These are phyloP conservation scores for Suillus paluster DNA, from an alignment of 768 basidiomycete species.

Conservation along the genomic window DNA sequence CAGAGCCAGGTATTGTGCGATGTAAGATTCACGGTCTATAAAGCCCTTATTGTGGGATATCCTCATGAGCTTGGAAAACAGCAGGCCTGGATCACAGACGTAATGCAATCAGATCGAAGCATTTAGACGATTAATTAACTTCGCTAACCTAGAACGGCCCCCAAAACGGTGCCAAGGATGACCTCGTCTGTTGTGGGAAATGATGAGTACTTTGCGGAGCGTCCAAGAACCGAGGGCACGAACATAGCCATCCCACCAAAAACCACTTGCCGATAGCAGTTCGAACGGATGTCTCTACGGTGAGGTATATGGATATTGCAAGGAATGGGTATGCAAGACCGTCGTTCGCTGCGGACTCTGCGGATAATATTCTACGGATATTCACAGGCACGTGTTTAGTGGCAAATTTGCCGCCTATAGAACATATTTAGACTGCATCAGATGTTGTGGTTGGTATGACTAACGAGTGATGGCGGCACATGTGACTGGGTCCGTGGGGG, in stretches of 20 bases:
- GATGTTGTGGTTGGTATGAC: constrained; percentile 15
- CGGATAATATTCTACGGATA: constrained; percentile 79
- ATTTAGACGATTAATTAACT: neutral
- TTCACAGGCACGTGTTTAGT: constrained; percentile 70
- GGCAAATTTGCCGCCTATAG: constrained; percentile 72
- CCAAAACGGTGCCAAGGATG: constrained; percentile 71
- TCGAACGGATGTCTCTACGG: constrained; percentile 62
- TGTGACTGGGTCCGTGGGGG: constrained; percentile 94
- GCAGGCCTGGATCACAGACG: constrained; percentile 46
- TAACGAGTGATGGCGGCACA: constrained; percentile 80
- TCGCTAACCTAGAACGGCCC: constrained; percentile 53
- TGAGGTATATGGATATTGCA: constrained; percentile 83
- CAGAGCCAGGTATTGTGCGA: constrained; percentile 82
- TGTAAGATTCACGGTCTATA: constrained; percentile 84
- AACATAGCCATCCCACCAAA: constrained; percentile 82
- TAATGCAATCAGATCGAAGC: neutral
- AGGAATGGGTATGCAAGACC: constrained; percentile 95
- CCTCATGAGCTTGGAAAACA: constrained; percentile 77
- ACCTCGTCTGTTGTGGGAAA: constrained; percentile 68
- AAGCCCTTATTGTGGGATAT: constrained; percentile 62
- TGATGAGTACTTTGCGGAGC: constrained; percentile 2
- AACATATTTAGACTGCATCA: neutral
- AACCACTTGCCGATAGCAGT: constrained; percentile 85
- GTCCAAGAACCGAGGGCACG: constrained; percentile 25
- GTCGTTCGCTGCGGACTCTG: constrained; percentile 95